These are phyloP conservation scores for Hymenoscyphus fructigenus DNA, from an alignment of 2,329 filamentous ascomycete species.

Conservation along the genomic window DNA sequence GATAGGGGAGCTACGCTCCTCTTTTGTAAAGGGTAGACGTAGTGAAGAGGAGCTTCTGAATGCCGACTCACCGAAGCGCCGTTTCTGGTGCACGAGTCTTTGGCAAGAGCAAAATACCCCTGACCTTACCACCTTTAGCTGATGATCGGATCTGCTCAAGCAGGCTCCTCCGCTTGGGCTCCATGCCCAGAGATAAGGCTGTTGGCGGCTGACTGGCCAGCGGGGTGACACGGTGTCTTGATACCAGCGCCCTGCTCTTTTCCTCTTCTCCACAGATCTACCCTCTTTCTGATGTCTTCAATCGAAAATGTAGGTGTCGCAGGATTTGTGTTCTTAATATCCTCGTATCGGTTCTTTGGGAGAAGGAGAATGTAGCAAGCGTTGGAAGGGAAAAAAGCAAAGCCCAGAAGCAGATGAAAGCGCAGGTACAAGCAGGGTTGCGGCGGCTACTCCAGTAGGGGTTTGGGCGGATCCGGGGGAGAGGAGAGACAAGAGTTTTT, in stretches of 20 bases:
- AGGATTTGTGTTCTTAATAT: neutral
- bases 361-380: neutral
- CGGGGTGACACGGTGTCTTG: conserved; percentile 1
- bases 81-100: neutral
- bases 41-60: neutral
- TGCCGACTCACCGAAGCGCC: neutral
- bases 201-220: neutral
- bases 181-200: neutral
- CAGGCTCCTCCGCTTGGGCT: neutral
- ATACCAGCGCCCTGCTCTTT: neutral
- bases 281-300: neutral
- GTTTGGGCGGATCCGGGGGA: neutral
- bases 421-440: neutral
- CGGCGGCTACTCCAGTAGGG: neutral
- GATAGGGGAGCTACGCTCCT: neutral
- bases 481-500: neutral
- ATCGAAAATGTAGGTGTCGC: neutral
- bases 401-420: neutral
- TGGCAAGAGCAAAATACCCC: neutral
- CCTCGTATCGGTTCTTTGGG: neutral
- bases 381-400: neutral
- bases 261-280: neutral
- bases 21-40: neutral
- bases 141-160: conserved; percentile 1
- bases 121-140: conserved; percentile 1